phyloP scores from a whole-genome alignment of 768 basidiomycete genomes.

The Gymnopilus dilepis region DNA sequence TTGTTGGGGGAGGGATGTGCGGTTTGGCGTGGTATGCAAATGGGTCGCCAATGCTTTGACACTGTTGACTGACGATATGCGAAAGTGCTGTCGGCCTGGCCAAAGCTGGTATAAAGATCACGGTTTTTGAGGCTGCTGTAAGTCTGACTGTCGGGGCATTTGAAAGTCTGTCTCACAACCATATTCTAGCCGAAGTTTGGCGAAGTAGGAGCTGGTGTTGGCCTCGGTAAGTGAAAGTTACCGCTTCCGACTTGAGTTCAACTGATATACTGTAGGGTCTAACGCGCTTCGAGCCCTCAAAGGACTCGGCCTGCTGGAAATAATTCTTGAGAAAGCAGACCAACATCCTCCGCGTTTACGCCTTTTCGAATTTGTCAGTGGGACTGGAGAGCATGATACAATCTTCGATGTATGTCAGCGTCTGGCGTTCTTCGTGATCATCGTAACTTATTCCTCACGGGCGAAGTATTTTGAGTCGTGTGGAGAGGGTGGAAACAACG shows the following conservation, averaged over 20 bases:
- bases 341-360: conserved; percentile 35
- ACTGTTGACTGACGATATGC: neutral
- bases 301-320: conserved; percentile 48
- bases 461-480: conserved; percentile 21
- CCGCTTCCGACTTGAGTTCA: neutral
- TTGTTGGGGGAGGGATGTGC: conserved; percentile 62
- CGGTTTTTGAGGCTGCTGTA: conserved; percentile 61
- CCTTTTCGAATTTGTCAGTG: conserved; percentile 49
- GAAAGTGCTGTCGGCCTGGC: conserved; percentile 47
- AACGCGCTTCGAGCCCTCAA: conserved; percentile 54
- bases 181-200: conserved; percentile 46
- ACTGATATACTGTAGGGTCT: conserved; percentile 40
- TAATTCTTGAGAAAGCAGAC: conserved; percentile 43
- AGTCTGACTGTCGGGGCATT: conserved; percentile 7
- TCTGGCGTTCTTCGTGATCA: neutral
- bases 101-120: conserved; percentile 46
- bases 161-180: neutral
- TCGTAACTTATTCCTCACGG: too few species aligned
- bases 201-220: conserved; percentile 62
- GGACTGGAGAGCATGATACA: conserved; percentile 43
- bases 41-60: too few species aligned
- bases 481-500: conserved; percentile 36
- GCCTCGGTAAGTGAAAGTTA: conserved; percentile 46
- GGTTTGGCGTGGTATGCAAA: conserved; percentile 48
- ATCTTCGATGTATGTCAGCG: conserved; percentile 47